Evolutionary conservation across 345 rosid genomes (phyloP).

Genomic region (Citrus australasica): DNA sequence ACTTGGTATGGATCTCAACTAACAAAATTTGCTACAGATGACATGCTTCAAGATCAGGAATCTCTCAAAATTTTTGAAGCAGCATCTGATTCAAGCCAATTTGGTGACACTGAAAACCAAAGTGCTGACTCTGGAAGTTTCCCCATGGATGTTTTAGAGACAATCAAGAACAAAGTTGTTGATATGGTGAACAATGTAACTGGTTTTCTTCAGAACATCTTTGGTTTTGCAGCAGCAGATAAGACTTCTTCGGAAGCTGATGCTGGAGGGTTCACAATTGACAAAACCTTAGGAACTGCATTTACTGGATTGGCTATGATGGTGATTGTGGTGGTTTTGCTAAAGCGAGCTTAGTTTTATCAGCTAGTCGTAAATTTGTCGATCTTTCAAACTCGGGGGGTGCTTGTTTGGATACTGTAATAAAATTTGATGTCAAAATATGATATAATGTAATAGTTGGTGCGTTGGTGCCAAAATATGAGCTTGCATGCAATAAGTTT

Average conservation of each 20-base stretch:
- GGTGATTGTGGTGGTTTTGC: slow-evolving; percentile 56
- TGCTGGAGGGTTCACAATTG: slow-evolving; percentile 25
- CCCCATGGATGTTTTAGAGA: slow-evolving; percentile 28
- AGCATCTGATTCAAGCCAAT: slow-evolving; percentile 14
- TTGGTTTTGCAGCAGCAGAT: slow-evolving; percentile 31
- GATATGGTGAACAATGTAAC: slow-evolving; percentile 52
- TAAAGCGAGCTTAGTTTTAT: slow-evolving; percentile 46
- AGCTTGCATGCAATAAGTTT: not conserved
- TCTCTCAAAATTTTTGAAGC: slow-evolving; percentile 3
- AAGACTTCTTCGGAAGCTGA: slow-evolving; percentile 20
- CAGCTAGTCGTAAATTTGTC: slow-evolving; percentile 26
- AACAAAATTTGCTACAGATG: slow-evolving; percentile 19
- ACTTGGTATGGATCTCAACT: not conserved
- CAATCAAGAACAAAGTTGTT: slow-evolving; percentile 43
- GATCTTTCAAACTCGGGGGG: slow-evolving; percentile 11
- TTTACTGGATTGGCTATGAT: slow-evolving; percentile 59
- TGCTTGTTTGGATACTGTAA: not conserved
- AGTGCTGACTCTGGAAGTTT: slow-evolving; percentile 9
- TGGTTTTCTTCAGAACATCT: slow-evolving; percentile 45
- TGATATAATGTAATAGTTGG: not conserved
- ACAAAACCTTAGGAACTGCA: slow-evolving; percentile 33
- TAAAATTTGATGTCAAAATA: not conserved
- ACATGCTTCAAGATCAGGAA: slow-evolving; percentile 14
- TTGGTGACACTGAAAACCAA: slow-evolving; percentile 10
- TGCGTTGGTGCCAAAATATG: not conserved